These are phyloP conservation scores for Mycena floridula DNA, from an alignment of 768 basidiomycete genomes.

Conservation along the genomic window DNA sequence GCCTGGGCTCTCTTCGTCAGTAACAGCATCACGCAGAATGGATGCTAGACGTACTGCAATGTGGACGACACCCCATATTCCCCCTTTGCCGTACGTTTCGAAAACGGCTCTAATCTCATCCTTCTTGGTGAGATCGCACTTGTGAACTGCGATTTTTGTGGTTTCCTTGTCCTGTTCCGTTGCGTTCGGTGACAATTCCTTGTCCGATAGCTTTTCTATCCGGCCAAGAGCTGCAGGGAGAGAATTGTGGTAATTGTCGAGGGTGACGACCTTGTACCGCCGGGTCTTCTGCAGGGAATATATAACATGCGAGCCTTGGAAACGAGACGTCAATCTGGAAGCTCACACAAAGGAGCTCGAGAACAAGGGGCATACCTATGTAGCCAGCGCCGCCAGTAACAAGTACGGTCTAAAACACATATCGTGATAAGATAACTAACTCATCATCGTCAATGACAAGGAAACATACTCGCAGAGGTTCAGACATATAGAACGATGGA, in stretches of 20 bases:
- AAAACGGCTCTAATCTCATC: conserved; percentile 76
- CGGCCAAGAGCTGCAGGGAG: conserved; percentile 67
- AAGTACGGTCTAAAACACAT: conserved; percentile 43
- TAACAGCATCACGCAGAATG: background rate
- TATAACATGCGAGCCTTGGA: conserved; percentile 87
- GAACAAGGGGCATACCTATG: conserved; percentile 81
- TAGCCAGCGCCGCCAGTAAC: conserved; percentile 86
- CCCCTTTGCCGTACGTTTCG: conserved; percentile 77
- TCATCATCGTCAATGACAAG: no score
- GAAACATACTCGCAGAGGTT: conserved; percentile 12
- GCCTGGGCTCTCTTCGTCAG: conserved; percentile 45
- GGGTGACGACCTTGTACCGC: conserved; percentile 85
- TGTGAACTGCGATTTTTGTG: conserved; percentile 62
- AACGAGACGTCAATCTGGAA: conserved; percentile 5
- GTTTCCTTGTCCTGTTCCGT: conserved; percentile 66
- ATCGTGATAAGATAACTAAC: background rate
- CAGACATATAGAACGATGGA: no score
- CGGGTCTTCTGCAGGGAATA: conserved; percentile 81
- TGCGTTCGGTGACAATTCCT: conserved; percentile 60
- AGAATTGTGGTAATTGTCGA: conserved; percentile 96
- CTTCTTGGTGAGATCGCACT: conserved; percentile 69
- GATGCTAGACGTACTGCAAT: conserved; percentile 57
- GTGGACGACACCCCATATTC: conserved; percentile 96
- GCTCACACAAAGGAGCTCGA: no score
- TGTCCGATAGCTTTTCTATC: conserved; percentile 74